A percentile compares a stretch with the other conserved stretches of the same genome.
phyloP scores from a whole-genome alignment of 23 red algal genomes.

The Gracilaria domingensis region DNA sequence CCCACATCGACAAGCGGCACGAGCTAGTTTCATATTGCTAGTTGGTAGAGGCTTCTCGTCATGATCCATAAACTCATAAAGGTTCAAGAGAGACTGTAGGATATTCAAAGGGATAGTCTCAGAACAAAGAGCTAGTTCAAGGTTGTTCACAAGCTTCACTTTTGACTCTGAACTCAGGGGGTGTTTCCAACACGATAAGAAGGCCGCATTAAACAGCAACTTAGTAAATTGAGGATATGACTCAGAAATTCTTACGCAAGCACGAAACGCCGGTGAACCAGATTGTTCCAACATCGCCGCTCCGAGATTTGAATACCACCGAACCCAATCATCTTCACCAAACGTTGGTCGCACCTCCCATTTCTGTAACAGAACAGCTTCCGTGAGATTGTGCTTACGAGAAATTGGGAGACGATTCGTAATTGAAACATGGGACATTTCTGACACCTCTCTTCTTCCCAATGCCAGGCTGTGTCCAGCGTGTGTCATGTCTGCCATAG shows the following conservation, averaged over 20 bases:
- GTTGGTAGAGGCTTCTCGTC: conserved; percentile 97
- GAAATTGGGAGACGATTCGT: conserved; percentile 2
- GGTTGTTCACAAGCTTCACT: conserved; percentile 66
- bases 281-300: conserved; percentile 91
- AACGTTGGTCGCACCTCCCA: conserved; percentile 86
- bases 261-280: conserved; percentile 92
- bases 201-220: conserved; percentile 96
- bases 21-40: conserved; percentile 73
- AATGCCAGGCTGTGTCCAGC: conserved; percentile 14
- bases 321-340: conserved; percentile 87
- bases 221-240: conserved; percentile 87
- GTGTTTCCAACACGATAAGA: conserved; percentile 96
- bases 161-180: conserved; percentile 57
- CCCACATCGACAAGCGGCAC: conserved; percentile 85
- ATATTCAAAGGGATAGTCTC: conserved; percentile 86
- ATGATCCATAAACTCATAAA: conserved; percentile 99
- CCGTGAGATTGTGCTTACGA: conserved; percentile 43
- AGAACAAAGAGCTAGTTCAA: conserved; percentile 81
- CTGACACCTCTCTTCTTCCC: conserved; percentile 4
- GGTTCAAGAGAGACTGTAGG: conserved; percentile 84
- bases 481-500: not conserved
- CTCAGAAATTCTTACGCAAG: conserved; percentile 92
- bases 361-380: conserved; percentile 66
- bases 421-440: not conserved
- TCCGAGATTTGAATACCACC: conserved; percentile 84